Percentiles rank a stretch among this genome's conserved stretches.
Evolutionary conservation across 2,329 filamentous ascomycete species (phyloP).

Genomic region (Pochonia chlamydosporia): DNA sequence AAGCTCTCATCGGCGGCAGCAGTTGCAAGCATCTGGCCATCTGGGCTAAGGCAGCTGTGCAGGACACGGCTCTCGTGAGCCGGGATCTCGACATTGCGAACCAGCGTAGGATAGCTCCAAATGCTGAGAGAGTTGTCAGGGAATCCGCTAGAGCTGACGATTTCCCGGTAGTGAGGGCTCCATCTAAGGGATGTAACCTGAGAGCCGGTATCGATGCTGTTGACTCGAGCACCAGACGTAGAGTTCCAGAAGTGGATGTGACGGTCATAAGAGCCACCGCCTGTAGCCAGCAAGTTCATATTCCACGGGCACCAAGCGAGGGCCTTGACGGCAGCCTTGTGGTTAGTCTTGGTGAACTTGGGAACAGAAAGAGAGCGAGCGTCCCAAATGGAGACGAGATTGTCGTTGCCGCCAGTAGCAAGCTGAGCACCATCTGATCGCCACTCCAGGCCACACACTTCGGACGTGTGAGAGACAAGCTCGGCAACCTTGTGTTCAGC

Average conservation of each 20-base stretch:
- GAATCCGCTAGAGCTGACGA: constrained; percentile 95
- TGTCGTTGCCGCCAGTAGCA: constrained; percentile 96
- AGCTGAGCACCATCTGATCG: constrained; percentile 93
- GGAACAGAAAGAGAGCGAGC: constrained; percentile 86
- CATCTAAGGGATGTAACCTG: constrained; percentile 95
- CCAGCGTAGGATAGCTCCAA: constrained; percentile 96
- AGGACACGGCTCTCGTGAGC: constrained; percentile 95
- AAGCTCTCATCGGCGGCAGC: constrained; percentile 93
- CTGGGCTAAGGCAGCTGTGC: constrained; percentile 93
- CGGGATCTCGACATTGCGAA: constrained; percentile 96
- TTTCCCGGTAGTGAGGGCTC: constrained; percentile 96
- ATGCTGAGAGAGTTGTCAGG: constrained; percentile 99
- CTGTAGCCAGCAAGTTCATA: constrained; percentile 91
- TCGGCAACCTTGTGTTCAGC: constrained; percentile 97
- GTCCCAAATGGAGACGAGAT: constrained; percentile 98
- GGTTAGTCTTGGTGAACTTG: constrained; percentile 99
- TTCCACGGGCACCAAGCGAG: constrained; percentile 99
- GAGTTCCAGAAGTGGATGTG: constrained; percentile 99
- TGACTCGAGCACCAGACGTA: constrained; percentile 92
- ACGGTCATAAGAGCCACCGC: constrained; percentile 91
- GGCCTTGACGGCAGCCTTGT: constrained; percentile 97
- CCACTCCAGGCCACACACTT: constrained; percentile 98
- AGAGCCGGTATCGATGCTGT: constrained; percentile 97
- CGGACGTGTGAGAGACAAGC: constrained; percentile 92
- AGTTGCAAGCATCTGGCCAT: constrained; percentile 96